phyloP scores from a whole-genome alignment of 2,329 filamentous ascomycete genomes.

The Pseudocercospora fuligena region DNA sequence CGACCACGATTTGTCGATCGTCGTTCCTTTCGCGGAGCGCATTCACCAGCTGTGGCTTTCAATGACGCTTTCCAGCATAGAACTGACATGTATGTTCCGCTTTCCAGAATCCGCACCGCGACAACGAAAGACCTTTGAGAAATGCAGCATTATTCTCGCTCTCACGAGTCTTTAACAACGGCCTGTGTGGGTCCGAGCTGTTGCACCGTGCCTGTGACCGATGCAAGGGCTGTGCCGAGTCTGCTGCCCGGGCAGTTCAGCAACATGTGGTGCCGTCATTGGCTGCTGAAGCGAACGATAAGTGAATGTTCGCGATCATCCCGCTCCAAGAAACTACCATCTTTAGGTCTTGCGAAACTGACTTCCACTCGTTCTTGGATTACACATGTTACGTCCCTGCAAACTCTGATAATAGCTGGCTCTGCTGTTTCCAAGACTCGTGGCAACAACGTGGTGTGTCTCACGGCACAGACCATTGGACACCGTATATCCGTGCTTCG shows the following conservation, averaged over 20 bases:
- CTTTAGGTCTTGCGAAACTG: neutral
- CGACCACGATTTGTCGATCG: neutral
- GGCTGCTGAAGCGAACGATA: neutral
- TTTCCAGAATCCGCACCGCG: neutral
- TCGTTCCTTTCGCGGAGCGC: neutral
- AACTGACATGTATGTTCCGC: no score
- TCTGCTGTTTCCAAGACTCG: neutral
- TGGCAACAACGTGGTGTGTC: neutral
- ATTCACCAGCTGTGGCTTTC: neutral
- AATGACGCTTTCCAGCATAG: constrained; percentile 3
- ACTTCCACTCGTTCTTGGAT: neutral
- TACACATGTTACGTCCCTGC: no score
- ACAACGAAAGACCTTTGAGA: neutral
- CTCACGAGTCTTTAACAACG: neutral
- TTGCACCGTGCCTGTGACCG: neutral
- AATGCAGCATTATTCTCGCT: neutral
- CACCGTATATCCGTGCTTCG: no score
- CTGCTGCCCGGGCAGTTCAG: constrained; percentile 1
- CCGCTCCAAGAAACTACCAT: neutral
- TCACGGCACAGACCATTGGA: neutral
- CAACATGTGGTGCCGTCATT: neutral
- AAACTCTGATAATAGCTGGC: no score
- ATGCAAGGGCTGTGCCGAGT: neutral
- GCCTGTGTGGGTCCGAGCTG: neutral
- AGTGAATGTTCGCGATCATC: constrained; percentile 1